phyloP scores from a whole-genome alignment of 2,329 filamentous ascomycete species.

The Claviceps sp. region DNA sequence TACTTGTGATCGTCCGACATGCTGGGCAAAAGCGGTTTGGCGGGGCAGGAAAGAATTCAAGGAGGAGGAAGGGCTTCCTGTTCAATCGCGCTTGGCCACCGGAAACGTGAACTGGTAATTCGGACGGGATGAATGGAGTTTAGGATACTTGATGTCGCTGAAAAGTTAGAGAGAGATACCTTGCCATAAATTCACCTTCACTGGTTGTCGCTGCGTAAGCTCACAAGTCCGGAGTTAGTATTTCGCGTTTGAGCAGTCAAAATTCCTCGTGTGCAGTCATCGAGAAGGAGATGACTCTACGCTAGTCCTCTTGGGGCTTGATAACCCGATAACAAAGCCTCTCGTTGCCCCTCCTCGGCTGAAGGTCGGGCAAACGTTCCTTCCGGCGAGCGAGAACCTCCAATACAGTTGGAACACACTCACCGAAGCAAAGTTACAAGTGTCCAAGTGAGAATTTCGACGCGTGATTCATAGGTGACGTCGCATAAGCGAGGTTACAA shows the following conservation, averaged over 20 bases:
- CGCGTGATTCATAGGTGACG: too few species aligned
- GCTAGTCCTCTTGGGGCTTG: constrained; percentile 21
- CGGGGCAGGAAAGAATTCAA: constrained; percentile 14
- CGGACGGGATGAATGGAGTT: background rate
- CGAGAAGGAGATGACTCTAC: constrained; percentile 23
- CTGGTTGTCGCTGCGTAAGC: constrained; percentile 5
- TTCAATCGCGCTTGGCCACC: background rate
- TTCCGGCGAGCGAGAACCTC: too few species aligned
- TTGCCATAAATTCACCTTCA: background rate
- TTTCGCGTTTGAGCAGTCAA: constrained; percentile 25
- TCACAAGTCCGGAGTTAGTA: constrained; percentile 10
- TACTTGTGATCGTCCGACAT: constrained; percentile 51
- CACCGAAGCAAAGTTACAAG: too few species aligned
- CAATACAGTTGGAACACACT: too few species aligned
- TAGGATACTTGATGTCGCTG: background rate
- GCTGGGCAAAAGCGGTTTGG: constrained; percentile 12
- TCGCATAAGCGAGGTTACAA: too few species aligned
- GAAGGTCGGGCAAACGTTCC: constrained; percentile 13
- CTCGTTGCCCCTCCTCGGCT: constrained; percentile 21
- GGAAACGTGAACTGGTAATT: background rate
- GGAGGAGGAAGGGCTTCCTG: background rate
- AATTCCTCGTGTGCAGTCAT: constrained; percentile 29
- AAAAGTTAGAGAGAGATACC: background rate
- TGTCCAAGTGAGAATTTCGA: too few species aligned
- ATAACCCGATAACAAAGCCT: constrained; percentile 25